Base-by-base conservation (phyloP, 768 basidiomycete species). In the Butyriboletus loyo region DNA sequence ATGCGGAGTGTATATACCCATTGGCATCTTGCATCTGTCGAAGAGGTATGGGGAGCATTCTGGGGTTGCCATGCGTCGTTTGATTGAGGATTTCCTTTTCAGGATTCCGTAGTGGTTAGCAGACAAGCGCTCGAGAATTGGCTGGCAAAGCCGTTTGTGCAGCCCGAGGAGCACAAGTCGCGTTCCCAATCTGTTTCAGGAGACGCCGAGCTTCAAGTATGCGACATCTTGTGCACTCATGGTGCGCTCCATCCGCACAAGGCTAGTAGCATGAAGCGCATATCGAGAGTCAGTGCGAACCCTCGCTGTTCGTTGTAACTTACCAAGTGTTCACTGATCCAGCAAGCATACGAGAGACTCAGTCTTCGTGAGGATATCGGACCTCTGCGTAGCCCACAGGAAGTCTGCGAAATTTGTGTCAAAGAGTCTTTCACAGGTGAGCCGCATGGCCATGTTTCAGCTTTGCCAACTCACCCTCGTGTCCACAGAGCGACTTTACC, bases 321-420 rank as follows among this genome's bases (percentile, higher is more conserved):
- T 32, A 35, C 31, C 7, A 19, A 17, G 21, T 31, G 35, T 35
- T 2, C n/a, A n/a, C 15, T 27, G 1, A 50, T 55, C 13, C 28
- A 68, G 67, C 46, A 32, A 40, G 67, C 63, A 15, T 63, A 65
- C 40, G 59, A 61, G 51, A 68, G 31, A 53, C 64, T 71, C 7
- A 49, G 46, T 37, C 49, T 57, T 24, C 66, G 75, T 15, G 80
- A 81, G 22, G 67, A 77, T 1, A 77, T 88, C 55, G 66, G 72
- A 27, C 84, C 83, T 22, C 58, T 67, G 39, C 65, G 86, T 19
- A 70, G 67, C 25, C 70, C 78, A 1, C 59, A 70, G 5, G 79
- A 87, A 53, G 75, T 87, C 21, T 93, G 91, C 63, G 66, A 70
- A 30, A 59, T 67, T 28, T 93, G 91, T 63, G 81, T 88, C 7